Conservation (phyloP, 768 basidiomycete species). For the Russula virescens region DNA sequence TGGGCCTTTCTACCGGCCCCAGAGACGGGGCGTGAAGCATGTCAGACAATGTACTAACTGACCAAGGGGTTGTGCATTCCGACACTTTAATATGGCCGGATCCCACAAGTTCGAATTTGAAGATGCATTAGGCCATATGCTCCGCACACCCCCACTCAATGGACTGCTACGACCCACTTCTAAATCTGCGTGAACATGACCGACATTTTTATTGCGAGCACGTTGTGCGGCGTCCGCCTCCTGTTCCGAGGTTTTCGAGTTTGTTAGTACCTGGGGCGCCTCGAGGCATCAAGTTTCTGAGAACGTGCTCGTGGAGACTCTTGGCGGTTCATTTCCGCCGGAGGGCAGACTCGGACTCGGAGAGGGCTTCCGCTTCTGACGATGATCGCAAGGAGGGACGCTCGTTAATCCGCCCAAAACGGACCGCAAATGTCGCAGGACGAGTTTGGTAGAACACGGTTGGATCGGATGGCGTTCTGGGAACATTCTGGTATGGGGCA, state of each 20-base stretch:
- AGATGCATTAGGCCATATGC: not conserved
- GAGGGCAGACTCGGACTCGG: not conserved
- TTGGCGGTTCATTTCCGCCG: slow-evolving; percentile 1
- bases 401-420: slow-evolving; percentile 4
- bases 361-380: slow-evolving; percentile 7
- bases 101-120: not conserved
- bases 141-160: not conserved
- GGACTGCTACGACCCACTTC: not conserved
- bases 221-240: slow-evolving; percentile 4
- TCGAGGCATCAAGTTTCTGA: not conserved
- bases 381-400: slow-evolving; percentile 5
- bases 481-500: not conserved
- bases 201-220: not conserved
- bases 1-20: slow-evolving; percentile 3
- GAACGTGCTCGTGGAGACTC: not conserved
- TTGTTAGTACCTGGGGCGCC: not conserved
- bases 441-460: not conserved
- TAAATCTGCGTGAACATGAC: not conserved
- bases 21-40: not conserved
- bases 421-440: not conserved
- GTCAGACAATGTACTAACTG: not conserved
- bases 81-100: not conserved
- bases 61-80: not conserved
- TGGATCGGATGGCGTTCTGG: not conserved
- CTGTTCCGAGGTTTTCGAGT: not conserved